Percentiles rank a stretch among this genome's conserved stretches.
Conservation (phyloP, 2,329 filamentous ascomycete genomes). For the Fusarium sublunatum region DNA sequence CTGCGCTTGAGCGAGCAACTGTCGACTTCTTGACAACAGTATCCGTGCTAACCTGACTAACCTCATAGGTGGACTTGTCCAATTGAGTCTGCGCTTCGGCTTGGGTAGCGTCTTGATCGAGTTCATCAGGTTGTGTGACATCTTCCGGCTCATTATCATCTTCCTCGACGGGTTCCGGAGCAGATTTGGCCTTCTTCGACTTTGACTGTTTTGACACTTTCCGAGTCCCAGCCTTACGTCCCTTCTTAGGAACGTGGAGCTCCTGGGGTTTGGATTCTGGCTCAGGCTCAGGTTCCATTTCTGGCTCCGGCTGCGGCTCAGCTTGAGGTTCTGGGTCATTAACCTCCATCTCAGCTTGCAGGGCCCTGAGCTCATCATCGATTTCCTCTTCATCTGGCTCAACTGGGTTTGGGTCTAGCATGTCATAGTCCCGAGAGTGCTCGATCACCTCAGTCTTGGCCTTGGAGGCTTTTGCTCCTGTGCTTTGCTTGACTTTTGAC, state of each 20-base stretch:
- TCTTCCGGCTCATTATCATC: conserved; percentile 33
- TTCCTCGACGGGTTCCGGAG: conserved; percentile 42
- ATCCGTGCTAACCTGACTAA: conserved; percentile 56
- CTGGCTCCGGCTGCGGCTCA: conserved; percentile 26
- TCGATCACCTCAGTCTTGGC: conserved; percentile 43
- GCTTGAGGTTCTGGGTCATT: conserved; percentile 39
- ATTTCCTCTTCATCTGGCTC: conserved; percentile 61
- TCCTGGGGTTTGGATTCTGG: conserved; percentile 47
- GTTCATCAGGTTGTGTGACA: conserved; percentile 11
- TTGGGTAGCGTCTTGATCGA: conserved; percentile 4
- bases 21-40: conserved; percentile 55
- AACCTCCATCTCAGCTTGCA: conserved; percentile 62
- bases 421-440: conserved; percentile 58
- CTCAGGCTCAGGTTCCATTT: conserved; percentile 10
- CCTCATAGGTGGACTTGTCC: conserved; percentile 49
- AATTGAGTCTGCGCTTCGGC: conserved; percentile 34
- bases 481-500: conserved; percentile 48
- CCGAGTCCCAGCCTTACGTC: conserved; percentile 62
- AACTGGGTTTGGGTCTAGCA: conserved; percentile 63
- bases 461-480: conserved; percentile 46
- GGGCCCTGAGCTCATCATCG: conserved; percentile 62
- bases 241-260: conserved; percentile 64
- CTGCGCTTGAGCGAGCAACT: conserved; percentile 26
- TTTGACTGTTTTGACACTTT: conserved; percentile 66
- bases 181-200: conserved; percentile 56